Conservation (phyloP, 345 rosid species). For the Barbarea vulgaris region DNA sequence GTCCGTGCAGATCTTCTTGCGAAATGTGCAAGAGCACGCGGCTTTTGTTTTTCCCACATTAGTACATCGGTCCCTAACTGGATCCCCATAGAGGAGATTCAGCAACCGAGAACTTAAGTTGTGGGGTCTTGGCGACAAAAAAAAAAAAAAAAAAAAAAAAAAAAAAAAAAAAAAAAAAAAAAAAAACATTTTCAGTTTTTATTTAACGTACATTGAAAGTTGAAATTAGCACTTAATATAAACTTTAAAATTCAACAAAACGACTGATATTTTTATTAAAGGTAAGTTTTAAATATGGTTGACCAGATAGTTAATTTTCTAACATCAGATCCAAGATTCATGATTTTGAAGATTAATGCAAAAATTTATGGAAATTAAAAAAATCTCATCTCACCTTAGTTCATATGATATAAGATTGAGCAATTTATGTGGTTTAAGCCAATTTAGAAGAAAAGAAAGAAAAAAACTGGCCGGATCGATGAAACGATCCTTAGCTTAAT, state of each 20-base stretch:
- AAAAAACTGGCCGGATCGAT: not conserved
- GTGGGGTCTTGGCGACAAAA: too few relatives aligned
- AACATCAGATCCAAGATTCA: slow-evolving; percentile 30
- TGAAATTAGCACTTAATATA: not conserved
- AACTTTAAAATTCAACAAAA: not conserved
- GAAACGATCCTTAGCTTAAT: not conserved
- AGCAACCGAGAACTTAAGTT: too few relatives aligned
- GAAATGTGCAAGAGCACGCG: too few relatives aligned
- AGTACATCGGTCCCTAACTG: too few relatives aligned
- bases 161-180: too few relatives aligned
- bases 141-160: too few relatives aligned
- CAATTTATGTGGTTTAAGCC: not conserved
- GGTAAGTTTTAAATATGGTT: not conserved
- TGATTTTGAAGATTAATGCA: not conserved
- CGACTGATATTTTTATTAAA: not conserved
- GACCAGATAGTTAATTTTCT: not conserved
- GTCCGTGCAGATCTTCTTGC: too few relatives aligned
- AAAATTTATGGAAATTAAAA: not conserved
- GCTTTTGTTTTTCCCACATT: too few relatives aligned
- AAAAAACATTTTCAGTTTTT: not conserved
- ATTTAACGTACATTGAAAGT: not conserved
- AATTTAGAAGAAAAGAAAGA: too few relatives aligned
- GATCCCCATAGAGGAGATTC: too few relatives aligned
- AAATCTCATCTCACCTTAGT: not conserved
- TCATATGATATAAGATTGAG: not conserved